These are phyloP conservation scores for Adiantum capillusveneris DNA, from an alignment of 75 land plant genomes.

Conservation along the genomic window DNA sequence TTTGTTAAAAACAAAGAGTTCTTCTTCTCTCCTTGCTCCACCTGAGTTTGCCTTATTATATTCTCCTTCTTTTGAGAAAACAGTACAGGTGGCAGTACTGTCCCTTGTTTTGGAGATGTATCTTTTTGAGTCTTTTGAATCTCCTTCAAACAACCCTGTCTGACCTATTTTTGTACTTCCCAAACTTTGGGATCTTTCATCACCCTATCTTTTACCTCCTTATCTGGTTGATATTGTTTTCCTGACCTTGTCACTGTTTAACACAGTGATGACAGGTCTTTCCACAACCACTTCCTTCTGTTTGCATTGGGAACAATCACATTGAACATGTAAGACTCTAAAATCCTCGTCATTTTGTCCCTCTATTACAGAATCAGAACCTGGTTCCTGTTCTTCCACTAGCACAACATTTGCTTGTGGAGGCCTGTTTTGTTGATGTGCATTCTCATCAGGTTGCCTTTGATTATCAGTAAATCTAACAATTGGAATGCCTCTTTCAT, in stretches of 20 bases:
- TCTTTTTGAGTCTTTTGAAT: no score
- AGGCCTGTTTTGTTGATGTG: not conserved
- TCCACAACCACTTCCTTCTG: not conserved
- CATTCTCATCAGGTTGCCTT: not conserved
- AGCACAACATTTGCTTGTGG: constrained; percentile 1
- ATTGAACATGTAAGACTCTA: not conserved
- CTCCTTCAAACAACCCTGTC: no score
- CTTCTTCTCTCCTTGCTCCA: not conserved
- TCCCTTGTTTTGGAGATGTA: no score
- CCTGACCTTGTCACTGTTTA: no score
- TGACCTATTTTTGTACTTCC: no score
- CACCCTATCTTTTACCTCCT: no score
- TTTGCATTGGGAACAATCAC: not conserved
- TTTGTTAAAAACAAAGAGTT: not conserved
- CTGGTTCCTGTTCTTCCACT: not conserved
- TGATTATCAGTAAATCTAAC: not conserved
- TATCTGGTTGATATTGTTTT: no score
- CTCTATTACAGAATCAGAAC: not conserved
- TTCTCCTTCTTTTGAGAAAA: no score
- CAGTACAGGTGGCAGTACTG: no score
- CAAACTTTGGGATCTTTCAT: no score
- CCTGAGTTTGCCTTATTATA: not conserved
- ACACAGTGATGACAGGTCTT: not conserved
- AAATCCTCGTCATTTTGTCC: not conserved
- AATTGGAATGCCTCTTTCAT: no score